These are phyloP conservation scores for Abrus precatorius DNA, from an alignment of 306 rosid genomes.

Conservation along the genomic window DNA sequence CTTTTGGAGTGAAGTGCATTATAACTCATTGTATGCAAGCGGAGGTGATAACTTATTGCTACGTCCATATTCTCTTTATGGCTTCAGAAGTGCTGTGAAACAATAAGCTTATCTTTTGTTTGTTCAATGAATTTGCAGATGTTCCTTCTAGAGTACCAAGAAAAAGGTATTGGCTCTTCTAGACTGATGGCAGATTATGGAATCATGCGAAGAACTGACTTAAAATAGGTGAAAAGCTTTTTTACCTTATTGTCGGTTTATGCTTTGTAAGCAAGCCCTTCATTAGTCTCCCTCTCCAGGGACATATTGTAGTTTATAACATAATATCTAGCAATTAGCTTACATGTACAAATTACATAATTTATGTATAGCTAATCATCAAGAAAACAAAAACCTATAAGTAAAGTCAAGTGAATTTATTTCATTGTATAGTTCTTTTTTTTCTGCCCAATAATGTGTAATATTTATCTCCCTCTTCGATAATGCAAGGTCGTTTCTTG, in stretches of 20 bases:
- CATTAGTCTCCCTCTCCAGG: not conserved
- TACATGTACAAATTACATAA: constrained; percentile 32
- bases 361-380: not conserved
- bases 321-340: not conserved
- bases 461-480: not conserved
- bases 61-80: not conserved
- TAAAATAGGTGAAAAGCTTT: not conserved
- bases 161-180: constrained; percentile 93
- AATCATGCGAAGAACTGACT: constrained; percentile 21
- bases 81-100: constrained; percentile 4
- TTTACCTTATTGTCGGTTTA: not conserved
- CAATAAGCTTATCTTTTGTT: constrained; percentile 27
- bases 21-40: constrained; percentile 77
- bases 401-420: constrained; percentile 17
- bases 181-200: constrained; percentile 47
- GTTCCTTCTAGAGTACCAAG: constrained; percentile 77
- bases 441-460: constrained; percentile 15
- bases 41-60: constrained; percentile 66
- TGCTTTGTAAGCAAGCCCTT: not conserved
- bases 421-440: constrained; percentile 38
- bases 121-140: constrained; percentile 62
- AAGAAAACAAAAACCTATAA: not conserved
- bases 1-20: constrained; percentile 99
- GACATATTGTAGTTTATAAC: constrained; percentile 22
- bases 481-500: too few relatives aligned